Evolutionary conservation across 371 early-diverging fungal species (phyloP).

Genomic region (Syncephalastrum contaminatum): DNA sequence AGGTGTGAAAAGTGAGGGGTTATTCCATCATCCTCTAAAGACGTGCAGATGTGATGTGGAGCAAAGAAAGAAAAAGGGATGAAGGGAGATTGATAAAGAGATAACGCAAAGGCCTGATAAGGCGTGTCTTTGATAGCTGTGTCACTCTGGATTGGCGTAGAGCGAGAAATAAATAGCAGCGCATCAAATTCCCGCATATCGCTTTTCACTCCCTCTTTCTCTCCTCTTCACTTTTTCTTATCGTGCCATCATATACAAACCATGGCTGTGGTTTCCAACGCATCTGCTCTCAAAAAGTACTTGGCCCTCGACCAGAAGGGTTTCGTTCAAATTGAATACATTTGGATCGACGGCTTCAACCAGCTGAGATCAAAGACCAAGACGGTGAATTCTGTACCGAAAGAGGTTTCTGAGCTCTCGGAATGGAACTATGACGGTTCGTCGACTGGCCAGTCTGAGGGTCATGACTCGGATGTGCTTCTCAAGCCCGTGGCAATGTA

Average conservation of each 20-base stretch:
- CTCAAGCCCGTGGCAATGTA: slow-evolving; percentile 49
- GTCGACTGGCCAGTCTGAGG: slow-evolving; percentile 46
- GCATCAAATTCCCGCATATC: too few species aligned
- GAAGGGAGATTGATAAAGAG: too few species aligned
- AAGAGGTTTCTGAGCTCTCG: slow-evolving; percentile 30
- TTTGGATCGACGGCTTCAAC: slow-evolving; percentile 50
- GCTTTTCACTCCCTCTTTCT: too few species aligned
- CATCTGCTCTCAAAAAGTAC: slow-evolving; percentile 25
- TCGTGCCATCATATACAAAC: background rate
- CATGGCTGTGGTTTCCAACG: slow-evolving; percentile 13
- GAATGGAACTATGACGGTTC: slow-evolving; percentile 57
- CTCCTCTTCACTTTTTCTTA: too few species aligned
- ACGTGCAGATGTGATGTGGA: too few species aligned
- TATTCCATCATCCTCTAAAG: too few species aligned
- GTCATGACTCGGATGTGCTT: slow-evolving; percentile 46
- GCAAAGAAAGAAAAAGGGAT: too few species aligned
- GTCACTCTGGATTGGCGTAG: too few species aligned
- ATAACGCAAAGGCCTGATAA: too few species aligned
- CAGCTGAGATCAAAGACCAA: slow-evolving; percentile 39
- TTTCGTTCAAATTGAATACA: slow-evolving; percentile 44
- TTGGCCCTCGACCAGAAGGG: slow-evolving; percentile 39
- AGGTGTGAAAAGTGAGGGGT: too few species aligned
- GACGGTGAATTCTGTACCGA: slow-evolving; percentile 36
- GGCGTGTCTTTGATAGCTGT: too few species aligned
- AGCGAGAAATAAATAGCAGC: too few species aligned